A percentile compares a stretch with the other conserved stretches of the same genome.
Evolutionary conservation across 257 asterid genomes (phyloP).

Genomic region (Fraxinus cuspidata): DNA sequence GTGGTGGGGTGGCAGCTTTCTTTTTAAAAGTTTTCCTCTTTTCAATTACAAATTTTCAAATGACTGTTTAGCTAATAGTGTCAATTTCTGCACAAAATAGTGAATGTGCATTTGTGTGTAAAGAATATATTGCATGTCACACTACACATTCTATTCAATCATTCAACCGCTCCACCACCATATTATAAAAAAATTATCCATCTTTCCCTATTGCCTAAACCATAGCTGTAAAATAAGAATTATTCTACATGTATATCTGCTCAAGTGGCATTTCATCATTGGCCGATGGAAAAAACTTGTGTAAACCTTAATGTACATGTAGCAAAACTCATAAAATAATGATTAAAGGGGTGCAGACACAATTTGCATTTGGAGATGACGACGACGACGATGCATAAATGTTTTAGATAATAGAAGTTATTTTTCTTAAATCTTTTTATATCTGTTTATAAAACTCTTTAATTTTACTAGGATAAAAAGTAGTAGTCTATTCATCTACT

Average conservation of each 20-base stretch:
- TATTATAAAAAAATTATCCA: not conserved
- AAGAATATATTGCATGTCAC: not conserved
- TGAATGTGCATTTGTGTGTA: not conserved
- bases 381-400: no score
- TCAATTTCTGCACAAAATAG: not conserved
- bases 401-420: no score
- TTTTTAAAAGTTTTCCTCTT: slow-evolving; percentile 14
- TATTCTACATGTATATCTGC: no score
- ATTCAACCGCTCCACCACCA: not conserved
- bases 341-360: not conserved
- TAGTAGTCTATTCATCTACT: not conserved
- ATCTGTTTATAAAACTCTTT: no score
- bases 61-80: not conserved
- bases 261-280: no score
- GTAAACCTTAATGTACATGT: no score
- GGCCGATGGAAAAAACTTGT: no score
- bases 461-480: not conserved
- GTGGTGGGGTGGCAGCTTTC: slow-evolving; percentile 29
- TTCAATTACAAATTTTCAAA: no score
- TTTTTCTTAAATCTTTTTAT: no score
- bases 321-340: not conserved
- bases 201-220: not conserved
- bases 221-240: not conserved
- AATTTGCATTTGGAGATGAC: no score
- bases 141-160: not conserved